Evolutionary conservation across 2,329 filamentous ascomycete genomes (phyloP).

Genomic region (Epichloe scottii): DNA sequence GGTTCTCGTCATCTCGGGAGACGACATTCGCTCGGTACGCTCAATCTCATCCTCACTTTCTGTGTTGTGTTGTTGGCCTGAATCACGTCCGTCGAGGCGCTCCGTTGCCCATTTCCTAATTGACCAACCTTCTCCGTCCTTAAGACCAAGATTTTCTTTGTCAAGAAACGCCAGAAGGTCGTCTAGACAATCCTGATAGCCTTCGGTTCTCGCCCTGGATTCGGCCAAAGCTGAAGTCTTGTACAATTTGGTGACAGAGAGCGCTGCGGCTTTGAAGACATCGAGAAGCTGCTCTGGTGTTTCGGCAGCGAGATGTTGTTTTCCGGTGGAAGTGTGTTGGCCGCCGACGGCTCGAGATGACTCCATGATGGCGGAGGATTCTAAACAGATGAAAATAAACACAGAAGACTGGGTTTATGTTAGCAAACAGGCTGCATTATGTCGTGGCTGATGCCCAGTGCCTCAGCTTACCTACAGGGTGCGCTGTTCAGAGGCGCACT

Average conservation of each 20-base stretch:
- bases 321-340: slow-evolving; percentile 13
- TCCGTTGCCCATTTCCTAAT: slow-evolving; percentile 56
- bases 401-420: neutral
- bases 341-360: slow-evolving; percentile 3
- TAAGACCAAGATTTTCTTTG: slow-evolving; percentile 63
- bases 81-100: slow-evolving; percentile 50
- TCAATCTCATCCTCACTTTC: slow-evolving; percentile 61
- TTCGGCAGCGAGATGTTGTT: slow-evolving; percentile 21
- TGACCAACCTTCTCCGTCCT: slow-evolving; percentile 62
- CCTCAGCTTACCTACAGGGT: neutral
- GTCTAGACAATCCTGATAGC: slow-evolving; percentile 89
- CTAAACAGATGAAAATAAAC: neutral
- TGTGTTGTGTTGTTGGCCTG: slow-evolving; percentile 36
- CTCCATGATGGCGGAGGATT: slow-evolving; percentile 6
- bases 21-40: slow-evolving; percentile 46
- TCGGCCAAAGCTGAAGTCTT: slow-evolving; percentile 77
- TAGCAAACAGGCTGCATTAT: neutral
- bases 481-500: neutral
- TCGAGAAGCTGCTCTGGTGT: slow-evolving; percentile 60
- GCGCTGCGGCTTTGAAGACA: slow-evolving; percentile 81
- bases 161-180: slow-evolving; percentile 81
- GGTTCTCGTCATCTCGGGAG: slow-evolving; percentile 43
- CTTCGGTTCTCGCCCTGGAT: slow-evolving; percentile 60
- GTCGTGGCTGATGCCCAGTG: neutral
- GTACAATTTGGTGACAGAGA: slow-evolving; percentile 93